Conservation (phyloP, 108 stramenopile genomes). For the Mayamaea pseudoterrestris region DNA sequence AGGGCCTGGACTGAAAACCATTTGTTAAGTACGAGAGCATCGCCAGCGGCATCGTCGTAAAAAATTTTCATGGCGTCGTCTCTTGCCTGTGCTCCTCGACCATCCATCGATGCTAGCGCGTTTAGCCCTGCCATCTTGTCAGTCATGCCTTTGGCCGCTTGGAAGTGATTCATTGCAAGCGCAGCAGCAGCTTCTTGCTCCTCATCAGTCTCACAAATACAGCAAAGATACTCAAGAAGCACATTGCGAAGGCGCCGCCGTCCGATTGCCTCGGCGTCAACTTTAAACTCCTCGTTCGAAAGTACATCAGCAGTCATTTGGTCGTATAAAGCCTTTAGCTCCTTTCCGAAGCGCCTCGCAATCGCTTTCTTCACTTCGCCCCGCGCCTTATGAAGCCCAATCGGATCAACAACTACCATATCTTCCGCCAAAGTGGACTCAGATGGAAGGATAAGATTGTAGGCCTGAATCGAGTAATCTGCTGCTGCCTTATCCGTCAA, state of each 20-base stretch:
- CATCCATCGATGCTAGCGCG: slow-evolving; percentile 60
- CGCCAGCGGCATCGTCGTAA: slow-evolving; percentile 68
- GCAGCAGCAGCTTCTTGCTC: slow-evolving; percentile 43
- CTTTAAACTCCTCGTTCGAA: slow-evolving; percentile 30
- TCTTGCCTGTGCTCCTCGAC: slow-evolving; percentile 32
- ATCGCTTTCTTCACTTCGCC: slow-evolving; percentile 46
- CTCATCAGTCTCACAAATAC: slow-evolving; percentile 43
- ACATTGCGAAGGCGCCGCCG: slow-evolving; percentile 69
- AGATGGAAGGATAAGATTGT: slow-evolving; percentile 72
- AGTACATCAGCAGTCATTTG: slow-evolving; percentile 43
- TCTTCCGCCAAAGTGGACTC: slow-evolving; percentile 61
- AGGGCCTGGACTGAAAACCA: slow-evolving; percentile 86
- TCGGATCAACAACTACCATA: slow-evolving; percentile 59
- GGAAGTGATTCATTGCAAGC: slow-evolving; percentile 54
- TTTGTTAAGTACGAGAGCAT: slow-evolving; percentile 71
- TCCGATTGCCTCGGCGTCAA: slow-evolving; percentile 56
- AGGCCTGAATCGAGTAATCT: slow-evolving; percentile 75
- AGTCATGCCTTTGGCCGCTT: slow-evolving; percentile 78
- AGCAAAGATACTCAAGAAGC: slow-evolving; percentile 58
- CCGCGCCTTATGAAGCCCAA: slow-evolving; percentile 55
- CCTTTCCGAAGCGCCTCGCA: slow-evolving; percentile 45
- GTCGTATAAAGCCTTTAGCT: slow-evolving; percentile 48
- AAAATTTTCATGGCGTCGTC: slow-evolving; percentile 54
- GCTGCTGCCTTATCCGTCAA: slow-evolving; percentile 21
- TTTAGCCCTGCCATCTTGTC: slow-evolving; percentile 83